Percentiles rank a stretch among this genome's conserved stretches.
phyloP scores from a whole-genome alignment of 2,329 filamentous ascomycete genomes.

The Pseudogymnoascus pannorum region DNA sequence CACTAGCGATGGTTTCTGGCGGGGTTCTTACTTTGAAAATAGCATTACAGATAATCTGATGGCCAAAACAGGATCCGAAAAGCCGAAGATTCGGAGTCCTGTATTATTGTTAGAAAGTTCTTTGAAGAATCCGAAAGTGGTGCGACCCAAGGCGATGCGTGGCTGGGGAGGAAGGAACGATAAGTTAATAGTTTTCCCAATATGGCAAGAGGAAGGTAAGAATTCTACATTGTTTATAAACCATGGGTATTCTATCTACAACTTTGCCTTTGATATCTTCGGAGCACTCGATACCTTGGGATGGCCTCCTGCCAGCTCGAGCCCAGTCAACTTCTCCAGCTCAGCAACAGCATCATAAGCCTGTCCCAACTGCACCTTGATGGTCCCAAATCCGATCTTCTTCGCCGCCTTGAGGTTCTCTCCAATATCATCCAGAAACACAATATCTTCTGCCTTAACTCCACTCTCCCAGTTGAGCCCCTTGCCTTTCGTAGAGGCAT shows the following conservation, averaged over 20 bases:
- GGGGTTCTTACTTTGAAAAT: slow-evolving; percentile 22
- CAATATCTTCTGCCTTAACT: slow-evolving; percentile 58
- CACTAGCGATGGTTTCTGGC: neutral
- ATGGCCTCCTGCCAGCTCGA: slow-evolving; percentile 41
- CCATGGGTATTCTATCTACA: neutral
- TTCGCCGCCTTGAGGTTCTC: slow-evolving; percentile 80
- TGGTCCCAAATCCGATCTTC: slow-evolving; percentile 66
- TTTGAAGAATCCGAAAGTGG: neutral
- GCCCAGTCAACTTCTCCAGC: slow-evolving; percentile 66
- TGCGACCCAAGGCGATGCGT: neutral
- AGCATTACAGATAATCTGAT: slow-evolving; percentile 35
- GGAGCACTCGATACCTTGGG: slow-evolving; percentile 3
- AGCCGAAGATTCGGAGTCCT: slow-evolving; percentile 29
- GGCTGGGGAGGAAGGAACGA: neutral
- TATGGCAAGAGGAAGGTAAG: neutral
- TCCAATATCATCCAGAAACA: slow-evolving; percentile 86
- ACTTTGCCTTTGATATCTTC: slow-evolving; percentile 3
- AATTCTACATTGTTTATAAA: neutral
- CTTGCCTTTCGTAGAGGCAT: slow-evolving; percentile 36
- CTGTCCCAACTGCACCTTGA: slow-evolving; percentile 76
- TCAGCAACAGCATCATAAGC: slow-evolving; percentile 75
- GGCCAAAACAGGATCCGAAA: slow-evolving; percentile 39
- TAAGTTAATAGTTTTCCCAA: neutral
- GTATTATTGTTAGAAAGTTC: neutral
- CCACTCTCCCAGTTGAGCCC: slow-evolving; percentile 40